Conservation (phyloP, 768 basidiomycete species). For the Lactifluus piperatus region DNA sequence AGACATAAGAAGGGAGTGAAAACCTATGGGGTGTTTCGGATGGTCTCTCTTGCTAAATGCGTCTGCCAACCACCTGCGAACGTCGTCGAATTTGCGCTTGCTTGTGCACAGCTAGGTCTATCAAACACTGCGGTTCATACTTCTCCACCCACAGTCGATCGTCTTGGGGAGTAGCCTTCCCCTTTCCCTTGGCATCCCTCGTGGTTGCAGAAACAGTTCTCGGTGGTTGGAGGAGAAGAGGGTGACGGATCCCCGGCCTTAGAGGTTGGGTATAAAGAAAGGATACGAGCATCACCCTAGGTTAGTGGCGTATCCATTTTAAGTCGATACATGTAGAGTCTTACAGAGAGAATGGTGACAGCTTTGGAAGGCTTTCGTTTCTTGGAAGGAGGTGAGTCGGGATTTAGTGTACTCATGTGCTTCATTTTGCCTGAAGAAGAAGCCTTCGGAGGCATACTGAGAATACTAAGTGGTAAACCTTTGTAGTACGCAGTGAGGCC, state of each 20-base stretch:
- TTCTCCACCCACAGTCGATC: conserved; percentile 29
- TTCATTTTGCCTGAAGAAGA: neutral
- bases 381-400: conserved; percentile 13
- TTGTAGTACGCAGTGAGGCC: too few species aligned
- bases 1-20: neutral
- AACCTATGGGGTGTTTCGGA: conserved; percentile 64
- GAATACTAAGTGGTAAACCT: neutral
- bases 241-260: neutral
- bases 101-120: conserved; percentile 73
- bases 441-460: conserved; percentile 3
- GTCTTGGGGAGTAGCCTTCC: conserved; percentile 21
- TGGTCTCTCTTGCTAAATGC: conserved; percentile 64
- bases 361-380: conserved; percentile 8
- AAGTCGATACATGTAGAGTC: neutral
- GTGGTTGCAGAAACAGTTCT: neutral
- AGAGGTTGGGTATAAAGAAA: neutral
- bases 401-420: conserved; percentile 18
- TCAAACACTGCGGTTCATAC: conserved; percentile 35
- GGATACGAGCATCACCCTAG: neutral
- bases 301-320: neutral
- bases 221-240: neutral
- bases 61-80: conserved; percentile 65
- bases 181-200: conserved; percentile 23
- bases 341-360: conserved; percentile 7
- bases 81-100: conserved; percentile 70